Evolutionary conservation across 202 grass and related monocot species (phyloP).

Genomic region (Elaeis oleifera): DNA sequence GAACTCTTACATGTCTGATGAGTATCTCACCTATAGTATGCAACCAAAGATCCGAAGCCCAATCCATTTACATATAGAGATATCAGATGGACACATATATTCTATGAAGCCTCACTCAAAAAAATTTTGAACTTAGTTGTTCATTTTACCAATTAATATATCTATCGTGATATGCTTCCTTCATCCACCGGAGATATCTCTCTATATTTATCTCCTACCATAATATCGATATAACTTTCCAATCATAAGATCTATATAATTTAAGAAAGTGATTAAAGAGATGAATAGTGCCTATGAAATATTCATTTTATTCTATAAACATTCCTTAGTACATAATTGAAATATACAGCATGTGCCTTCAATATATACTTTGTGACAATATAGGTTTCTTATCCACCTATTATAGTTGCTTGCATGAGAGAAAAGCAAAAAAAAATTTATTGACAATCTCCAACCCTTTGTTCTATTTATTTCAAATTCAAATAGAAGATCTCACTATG

Average conservation of each 20-base stretch:
- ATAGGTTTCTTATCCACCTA: conserved; percentile 53
- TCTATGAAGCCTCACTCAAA: too few species aligned
- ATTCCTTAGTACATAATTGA: too few species aligned
- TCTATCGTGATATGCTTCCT: conserved; percentile 13
- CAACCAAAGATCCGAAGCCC: too few species aligned
- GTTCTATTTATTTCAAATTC: too few species aligned
- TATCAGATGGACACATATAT: neutral
- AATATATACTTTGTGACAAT: conserved; percentile 74
- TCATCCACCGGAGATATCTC: conserved; percentile 14
- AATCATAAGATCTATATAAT: too few species aligned
- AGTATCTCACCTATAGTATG: conserved; percentile 3
- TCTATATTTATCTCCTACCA: conserved; percentile 12
- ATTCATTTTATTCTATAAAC: too few species aligned
- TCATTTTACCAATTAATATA: neutral
- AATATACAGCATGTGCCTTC: conserved; percentile 32
- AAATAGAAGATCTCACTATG: too few species aligned
- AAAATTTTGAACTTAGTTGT: neutral
- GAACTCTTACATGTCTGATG: conserved; percentile 5
- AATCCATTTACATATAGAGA: neutral
- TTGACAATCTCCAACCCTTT: too few species aligned
- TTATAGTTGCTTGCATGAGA: conserved; percentile 39
- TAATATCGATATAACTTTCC: neutral
- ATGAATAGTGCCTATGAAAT: too few species aligned
- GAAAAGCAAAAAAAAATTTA: conserved; percentile 9
- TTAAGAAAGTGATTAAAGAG: too few species aligned